Conservation (phyloP, 352 stramenopile species). For the Halophytophthora batemanensis region DNA sequence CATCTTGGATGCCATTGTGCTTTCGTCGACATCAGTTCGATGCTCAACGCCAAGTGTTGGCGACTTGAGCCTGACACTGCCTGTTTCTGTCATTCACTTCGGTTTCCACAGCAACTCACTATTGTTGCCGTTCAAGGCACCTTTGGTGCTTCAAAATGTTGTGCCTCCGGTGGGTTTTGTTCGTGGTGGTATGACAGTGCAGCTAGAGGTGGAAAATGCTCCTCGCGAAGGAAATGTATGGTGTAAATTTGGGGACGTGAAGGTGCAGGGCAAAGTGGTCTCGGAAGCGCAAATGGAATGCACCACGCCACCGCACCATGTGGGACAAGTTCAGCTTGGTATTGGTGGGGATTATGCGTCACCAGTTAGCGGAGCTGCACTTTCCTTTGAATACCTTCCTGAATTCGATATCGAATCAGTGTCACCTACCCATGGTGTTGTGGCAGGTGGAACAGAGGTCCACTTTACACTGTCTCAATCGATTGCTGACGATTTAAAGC, state of each 20-base stretch:
- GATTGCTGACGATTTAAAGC: conserved; percentile 6
- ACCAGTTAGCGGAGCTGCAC: conserved; percentile 6
- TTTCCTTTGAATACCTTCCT: conserved; percentile 31
- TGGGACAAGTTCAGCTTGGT: conserved; percentile 12
- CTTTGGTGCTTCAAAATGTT: conserved; percentile 14
- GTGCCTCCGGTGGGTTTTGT: conserved; percentile 28
- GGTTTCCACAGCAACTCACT: conserved; percentile 26
- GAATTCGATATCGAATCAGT: conserved; percentile 22
- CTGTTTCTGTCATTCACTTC: conserved; percentile 17
- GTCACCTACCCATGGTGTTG: conserved; percentile 16
- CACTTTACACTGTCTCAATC: conserved; percentile 19
- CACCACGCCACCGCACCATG: conserved; percentile 19
- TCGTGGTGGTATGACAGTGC: conserved; percentile 21
- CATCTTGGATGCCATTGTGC: conserved; percentile 5
- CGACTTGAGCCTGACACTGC: conserved; percentile 12
- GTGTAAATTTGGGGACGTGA: conserved; percentile 30
- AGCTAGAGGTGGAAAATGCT: conserved; percentile 14
- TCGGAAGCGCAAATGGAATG: conserved; percentile 20
- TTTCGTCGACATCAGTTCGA: conserved; percentile 14
- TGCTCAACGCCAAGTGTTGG: conserved; percentile 19
- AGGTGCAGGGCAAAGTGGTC: conserved; percentile 12
- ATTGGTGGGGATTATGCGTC: conserved; percentile 11
- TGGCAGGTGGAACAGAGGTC: conserved; percentile 26
- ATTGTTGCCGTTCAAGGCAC: conserved; percentile 29
- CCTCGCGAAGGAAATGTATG: conserved; percentile 5